Evolutionary conservation across 306 rosid genomes (phyloP).

Genomic region (Acacia crassicarpa): DNA sequence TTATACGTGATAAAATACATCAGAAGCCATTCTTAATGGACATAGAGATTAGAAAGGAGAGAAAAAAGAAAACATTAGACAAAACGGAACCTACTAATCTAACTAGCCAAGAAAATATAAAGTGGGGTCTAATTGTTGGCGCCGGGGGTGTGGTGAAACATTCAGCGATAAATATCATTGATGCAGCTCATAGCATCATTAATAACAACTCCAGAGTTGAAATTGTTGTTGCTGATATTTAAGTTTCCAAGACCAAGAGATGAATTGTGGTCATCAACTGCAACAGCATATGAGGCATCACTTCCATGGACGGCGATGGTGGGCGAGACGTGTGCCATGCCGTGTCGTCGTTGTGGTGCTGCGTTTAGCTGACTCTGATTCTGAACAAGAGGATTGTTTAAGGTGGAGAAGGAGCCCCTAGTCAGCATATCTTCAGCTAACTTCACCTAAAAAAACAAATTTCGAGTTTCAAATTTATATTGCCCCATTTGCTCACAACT

Average conservation of each 20-base stretch:
- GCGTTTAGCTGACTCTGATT: constrained; percentile 46
- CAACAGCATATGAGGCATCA: constrained; percentile 38
- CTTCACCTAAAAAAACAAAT: constrained; percentile 56
- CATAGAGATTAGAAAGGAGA: not conserved
- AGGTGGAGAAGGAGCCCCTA: constrained; percentile 50
- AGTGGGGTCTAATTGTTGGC: not conserved
- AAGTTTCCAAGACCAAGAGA: constrained; percentile 37
- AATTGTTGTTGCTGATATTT: constrained; percentile 23
- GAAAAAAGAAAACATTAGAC: not conserved
- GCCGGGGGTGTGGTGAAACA: not conserved
- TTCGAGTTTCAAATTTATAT: not conserved
- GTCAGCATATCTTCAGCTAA: constrained; percentile 79
- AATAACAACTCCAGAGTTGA: constrained; percentile 39
- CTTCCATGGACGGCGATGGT: constrained; percentile 51
- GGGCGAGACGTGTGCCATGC: constrained; percentile 50
- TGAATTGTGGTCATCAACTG: constrained; percentile 41
- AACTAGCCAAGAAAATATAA: constrained; percentile 13
- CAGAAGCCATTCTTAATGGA: not conserved
- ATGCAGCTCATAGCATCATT: constrained; percentile 51
- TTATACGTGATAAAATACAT: not conserved
- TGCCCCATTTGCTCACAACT: too few species aligned
- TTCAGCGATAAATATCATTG: constrained; percentile 40
- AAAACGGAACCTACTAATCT: constrained; percentile 10
- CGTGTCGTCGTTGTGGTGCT: constrained; percentile 28
- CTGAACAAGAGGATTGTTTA: constrained; percentile 49